Conservation (phyloP, 495 filamentous ascomycete species). For the Xylaria grammica region DNA sequence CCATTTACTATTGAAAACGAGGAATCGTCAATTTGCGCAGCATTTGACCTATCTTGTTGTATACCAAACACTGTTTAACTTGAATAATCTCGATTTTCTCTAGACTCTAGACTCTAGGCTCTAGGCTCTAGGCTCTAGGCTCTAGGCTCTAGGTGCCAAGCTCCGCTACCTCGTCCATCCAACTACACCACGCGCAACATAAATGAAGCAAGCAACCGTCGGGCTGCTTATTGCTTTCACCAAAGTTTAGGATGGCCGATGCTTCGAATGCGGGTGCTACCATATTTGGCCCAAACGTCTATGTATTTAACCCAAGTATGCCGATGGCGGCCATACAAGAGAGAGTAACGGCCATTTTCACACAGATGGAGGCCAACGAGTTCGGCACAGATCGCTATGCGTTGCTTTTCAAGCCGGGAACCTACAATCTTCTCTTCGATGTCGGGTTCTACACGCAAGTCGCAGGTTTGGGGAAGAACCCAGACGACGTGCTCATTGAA, state of each 20-base stretch:
- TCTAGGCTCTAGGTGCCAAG: too few relatives aligned
- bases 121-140: too few relatives aligned
- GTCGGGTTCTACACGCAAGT: constrained; percentile 41
- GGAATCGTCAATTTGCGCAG: too few relatives aligned
- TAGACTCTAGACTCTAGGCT: too few relatives aligned
- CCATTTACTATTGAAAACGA: too few relatives aligned
- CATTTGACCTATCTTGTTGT: too few relatives aligned
- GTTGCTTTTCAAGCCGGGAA: constrained; percentile 36
- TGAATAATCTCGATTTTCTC: too few relatives aligned
- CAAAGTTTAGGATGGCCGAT: constrained; percentile 4
- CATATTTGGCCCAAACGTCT: constrained; percentile 37
- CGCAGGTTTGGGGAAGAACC: constrained; percentile 33
- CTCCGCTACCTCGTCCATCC: background rate
- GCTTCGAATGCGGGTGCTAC: constrained; percentile 27
- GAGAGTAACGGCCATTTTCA: constrained; percentile 32
- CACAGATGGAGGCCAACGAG: constrained; percentile 42
- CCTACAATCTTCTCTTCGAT: constrained; percentile 38
- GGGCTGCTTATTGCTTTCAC: background rate
- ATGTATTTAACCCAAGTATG: constrained; percentile 36
- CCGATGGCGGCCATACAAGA: constrained; percentile 31
- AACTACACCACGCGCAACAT: background rate
- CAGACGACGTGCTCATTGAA: constrained; percentile 37
- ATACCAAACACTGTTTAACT: too few relatives aligned
- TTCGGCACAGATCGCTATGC: constrained; percentile 37
- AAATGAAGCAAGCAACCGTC: background rate